These are phyloP conservation scores for Fistulinella prunicolor DNA, from an alignment of 768 basidiomycete genomes.

Conservation along the genomic window DNA sequence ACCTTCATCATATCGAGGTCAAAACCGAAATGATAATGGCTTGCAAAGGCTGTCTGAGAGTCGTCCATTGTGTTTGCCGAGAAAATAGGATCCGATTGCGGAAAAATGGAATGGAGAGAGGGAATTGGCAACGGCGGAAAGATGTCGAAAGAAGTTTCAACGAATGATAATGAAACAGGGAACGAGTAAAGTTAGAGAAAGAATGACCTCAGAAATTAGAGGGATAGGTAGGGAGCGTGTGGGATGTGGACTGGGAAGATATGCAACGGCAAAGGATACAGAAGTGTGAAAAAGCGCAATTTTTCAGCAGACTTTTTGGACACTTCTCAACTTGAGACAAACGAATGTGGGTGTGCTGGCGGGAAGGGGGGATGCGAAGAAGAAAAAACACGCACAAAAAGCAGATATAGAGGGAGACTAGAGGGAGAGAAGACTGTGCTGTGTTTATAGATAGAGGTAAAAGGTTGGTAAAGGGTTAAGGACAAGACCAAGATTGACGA, in stretches of 20 bases:
- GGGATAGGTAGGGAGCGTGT: conserved; percentile 45
- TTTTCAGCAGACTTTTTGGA: conserved; percentile 27
- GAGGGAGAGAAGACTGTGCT: conserved; percentile 33
- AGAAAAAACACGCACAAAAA: conserved; percentile 43
- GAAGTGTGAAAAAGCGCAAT: conserved; percentile 29
- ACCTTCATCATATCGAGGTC: conserved; percentile 96
- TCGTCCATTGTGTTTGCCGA: conserved; percentile 58
- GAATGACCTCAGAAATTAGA: conserved; percentile 39
- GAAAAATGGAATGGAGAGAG: conserved; percentile 40
- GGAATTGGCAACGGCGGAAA: conserved; percentile 50
- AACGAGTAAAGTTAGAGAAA: conserved; percentile 55
- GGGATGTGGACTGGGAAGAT: conserved; percentile 30
- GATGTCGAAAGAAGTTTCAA: conserved; percentile 33
- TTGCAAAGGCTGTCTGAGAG: conserved; percentile 64
- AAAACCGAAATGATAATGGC: conserved; percentile 72
- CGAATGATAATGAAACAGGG: conserved; percentile 44
- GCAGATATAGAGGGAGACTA: conserved; percentile 23
- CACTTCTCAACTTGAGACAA: conserved; percentile 26
- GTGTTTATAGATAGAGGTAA: conserved; percentile 40
- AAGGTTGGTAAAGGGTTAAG: conserved; percentile 33
- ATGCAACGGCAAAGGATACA: conserved; percentile 22
- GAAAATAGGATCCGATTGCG: conserved; percentile 22
- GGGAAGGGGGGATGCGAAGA: conserved; percentile 15
- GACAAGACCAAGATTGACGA: conserved; percentile 35
- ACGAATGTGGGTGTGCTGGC: conserved; percentile 33